Conservation (phyloP, 2,329 filamentous ascomycete genomes). For the Neophaeococcomyces mojaviensis region DNA sequence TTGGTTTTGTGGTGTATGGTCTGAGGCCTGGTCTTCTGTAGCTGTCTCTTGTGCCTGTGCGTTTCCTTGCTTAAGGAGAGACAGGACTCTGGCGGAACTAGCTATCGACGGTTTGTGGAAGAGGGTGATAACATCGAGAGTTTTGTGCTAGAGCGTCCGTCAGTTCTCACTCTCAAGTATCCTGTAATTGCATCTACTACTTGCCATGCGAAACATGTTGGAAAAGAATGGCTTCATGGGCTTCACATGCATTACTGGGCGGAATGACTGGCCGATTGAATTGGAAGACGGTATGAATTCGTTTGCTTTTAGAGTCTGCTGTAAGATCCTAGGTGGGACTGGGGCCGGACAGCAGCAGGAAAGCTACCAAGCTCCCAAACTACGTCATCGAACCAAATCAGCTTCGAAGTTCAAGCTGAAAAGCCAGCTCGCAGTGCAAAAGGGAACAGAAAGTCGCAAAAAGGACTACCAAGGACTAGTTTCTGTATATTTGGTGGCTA, state of each 20-base stretch:
- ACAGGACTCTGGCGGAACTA: slow-evolving; percentile 64
- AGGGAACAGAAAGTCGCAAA: no score
- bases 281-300: no score
- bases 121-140: slow-evolving; percentile 85
- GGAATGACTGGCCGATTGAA: no score
- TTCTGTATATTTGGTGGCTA: no score
- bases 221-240: slow-evolving; percentile 13
- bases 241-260: neutral
- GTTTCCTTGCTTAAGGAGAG: slow-evolving; percentile 72
- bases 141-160: slow-evolving; percentile 53
- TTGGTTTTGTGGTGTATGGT: slow-evolving; percentile 54
- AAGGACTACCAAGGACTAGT: no score
- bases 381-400: no score
- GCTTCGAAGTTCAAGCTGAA: no score
- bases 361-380: no score
- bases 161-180: neutral
- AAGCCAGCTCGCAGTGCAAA: no score
- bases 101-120: slow-evolving; percentile 78
- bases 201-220: slow-evolving; percentile 32
- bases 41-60: slow-evolving; percentile 60
- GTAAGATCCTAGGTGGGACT: no score
- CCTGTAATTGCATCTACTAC: neutral
- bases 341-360: no score
- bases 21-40: slow-evolving; percentile 66
- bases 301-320: no score